Percentiles rank a stretch among this genome's conserved stretches.
Conservation (phyloP, 2,329 filamentous ascomycete species). For the Fusarium sp. region DNA sequence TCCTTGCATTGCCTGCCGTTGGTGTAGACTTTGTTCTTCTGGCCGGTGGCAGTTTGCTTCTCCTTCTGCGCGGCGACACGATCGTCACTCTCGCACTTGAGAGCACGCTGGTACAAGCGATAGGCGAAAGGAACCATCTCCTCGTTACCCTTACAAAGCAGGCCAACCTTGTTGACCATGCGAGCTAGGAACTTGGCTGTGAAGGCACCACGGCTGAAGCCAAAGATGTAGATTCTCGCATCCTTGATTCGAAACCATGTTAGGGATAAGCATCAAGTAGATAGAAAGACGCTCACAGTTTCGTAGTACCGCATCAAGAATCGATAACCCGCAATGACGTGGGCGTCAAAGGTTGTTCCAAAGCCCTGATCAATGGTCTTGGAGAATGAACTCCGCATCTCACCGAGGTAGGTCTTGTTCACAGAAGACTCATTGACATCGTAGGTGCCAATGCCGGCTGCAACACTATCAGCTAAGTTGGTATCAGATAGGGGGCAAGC, state of each 20-base stretch:
- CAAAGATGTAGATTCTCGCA: conserved; percentile 65
- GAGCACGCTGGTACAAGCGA: conserved; percentile 54
- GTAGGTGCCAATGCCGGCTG: conserved; percentile 62
- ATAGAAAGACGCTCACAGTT: conserved; percentile 40
- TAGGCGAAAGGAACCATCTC: conserved; percentile 65
- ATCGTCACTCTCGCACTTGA: conserved; percentile 47
- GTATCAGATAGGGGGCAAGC: background rate
- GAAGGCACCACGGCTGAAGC: conserved; percentile 64
- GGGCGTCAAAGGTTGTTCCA: conserved; percentile 60
- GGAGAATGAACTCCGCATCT: conserved; percentile 49
- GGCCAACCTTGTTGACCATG: conserved; percentile 61
- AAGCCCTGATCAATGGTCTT: conserved; percentile 56
- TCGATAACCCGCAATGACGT: conserved; percentile 63
- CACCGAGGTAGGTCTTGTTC: conserved; percentile 49
- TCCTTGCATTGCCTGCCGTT: background rate
- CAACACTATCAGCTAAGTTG: background rate
- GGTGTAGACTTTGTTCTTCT: background rate
- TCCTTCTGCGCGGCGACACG: background rate
- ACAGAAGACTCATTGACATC: conserved; percentile 55
- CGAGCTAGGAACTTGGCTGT: conserved; percentile 63
- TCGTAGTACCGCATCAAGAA: conserved; percentile 66
- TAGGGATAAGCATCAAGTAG: no score
- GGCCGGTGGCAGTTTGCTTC: background rate
- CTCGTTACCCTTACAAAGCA: conserved; percentile 63
- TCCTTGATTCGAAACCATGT: conserved; percentile 42